These are phyloP conservation scores for Cercospora berteroae DNA, from an alignment of 2,329 filamentous ascomycete genomes.

Conservation along the genomic window DNA sequence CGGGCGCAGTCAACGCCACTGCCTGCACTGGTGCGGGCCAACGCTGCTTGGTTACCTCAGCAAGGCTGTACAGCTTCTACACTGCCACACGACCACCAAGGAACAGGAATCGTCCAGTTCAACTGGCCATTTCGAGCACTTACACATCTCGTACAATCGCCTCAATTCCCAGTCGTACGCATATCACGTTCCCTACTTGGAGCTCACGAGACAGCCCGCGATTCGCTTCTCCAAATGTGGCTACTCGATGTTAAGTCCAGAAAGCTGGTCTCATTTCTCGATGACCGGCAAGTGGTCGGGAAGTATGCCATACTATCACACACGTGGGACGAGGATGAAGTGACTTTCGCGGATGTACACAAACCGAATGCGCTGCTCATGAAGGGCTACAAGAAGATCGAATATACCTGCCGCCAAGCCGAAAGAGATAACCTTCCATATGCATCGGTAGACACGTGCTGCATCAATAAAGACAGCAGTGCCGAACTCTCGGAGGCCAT, in stretches of 20 bases:
- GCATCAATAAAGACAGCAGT: slow-evolving; percentile 27
- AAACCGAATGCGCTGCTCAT: neutral
- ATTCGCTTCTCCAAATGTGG: neutral
- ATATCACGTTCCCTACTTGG: too few species aligned
- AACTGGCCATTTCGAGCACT: too few species aligned
- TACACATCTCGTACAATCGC: neutral
- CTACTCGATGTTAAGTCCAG: slow-evolving; percentile 6
- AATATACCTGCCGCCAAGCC: slow-evolving; percentile 14
- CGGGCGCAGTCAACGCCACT: neutral
- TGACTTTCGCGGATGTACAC: slow-evolving; percentile 14
- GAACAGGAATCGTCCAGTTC: neutral
- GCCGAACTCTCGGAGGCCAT: slow-evolving; percentile 24
- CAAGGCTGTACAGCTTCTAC: neutral
- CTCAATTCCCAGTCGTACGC: neutral
- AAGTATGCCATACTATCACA: slow-evolving; percentile 19
- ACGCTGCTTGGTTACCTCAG: neutral
- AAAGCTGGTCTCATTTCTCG: slow-evolving; percentile 11
- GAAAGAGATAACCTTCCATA: slow-evolving; percentile 17
- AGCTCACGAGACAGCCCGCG: too few species aligned
- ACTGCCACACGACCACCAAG: neutral
- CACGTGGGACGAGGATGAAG: slow-evolving; percentile 19
- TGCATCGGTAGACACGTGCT: slow-evolving; percentile 27
- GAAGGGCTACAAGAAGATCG: slow-evolving; percentile 20
- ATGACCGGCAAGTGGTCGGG: neutral
- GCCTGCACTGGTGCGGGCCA: neutral